Evolutionary conservation across 805 yeast species (phyloP), one percentile per base, ranked within the genome.

Genomic region (Cyberlindnera bimundalis): DNA sequence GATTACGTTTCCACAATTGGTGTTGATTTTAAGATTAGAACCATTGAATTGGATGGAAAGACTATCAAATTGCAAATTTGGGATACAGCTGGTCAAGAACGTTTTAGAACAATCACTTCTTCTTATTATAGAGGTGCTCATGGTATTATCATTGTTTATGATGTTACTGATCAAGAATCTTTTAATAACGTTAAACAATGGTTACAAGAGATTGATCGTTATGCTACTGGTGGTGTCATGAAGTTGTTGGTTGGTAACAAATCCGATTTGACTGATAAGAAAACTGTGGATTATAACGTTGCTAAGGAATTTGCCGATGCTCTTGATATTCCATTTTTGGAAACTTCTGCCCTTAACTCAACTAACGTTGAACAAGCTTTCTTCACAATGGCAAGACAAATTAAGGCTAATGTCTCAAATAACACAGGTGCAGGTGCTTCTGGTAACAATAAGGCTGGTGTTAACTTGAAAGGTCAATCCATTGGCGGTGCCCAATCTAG

Each of bases 31-130:
- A 77, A 78, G 58, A 84, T 84, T 62, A 81, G 89, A 70, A 85
- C 93, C 37, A 84, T 85, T 41, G 98, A 93, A 62, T 74, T 93
- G 46, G 97, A 93, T 56, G 98, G 98, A 51, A 93, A 93, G 73
- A 87, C 96, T 40, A 93, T 93, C 63, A 93, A 93, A 70, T 77
- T 93, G 61, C 99, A 93, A 71, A 91, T 93, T 61, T 93, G 99
- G 99, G 99, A 93, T 64, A 93, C 99, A 42, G 99, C 98, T 11
- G 99, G 99, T 34, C 99, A 93, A 71, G 99, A 93, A 67, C 75
- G 99, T 57, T 93, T 93, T 72, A 82, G 98, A 69, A 93, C 99
- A 37, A 91, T 91, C 68, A 93, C 98, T 11, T 86, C 96, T 12
- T 87, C 96, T 13, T 91, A 91, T 71, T 91, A 91, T 73, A 84